phyloP scores from a whole-genome alignment of 2,329 filamentous ascomycete genomes.

The Cercospora sp. region DNA sequence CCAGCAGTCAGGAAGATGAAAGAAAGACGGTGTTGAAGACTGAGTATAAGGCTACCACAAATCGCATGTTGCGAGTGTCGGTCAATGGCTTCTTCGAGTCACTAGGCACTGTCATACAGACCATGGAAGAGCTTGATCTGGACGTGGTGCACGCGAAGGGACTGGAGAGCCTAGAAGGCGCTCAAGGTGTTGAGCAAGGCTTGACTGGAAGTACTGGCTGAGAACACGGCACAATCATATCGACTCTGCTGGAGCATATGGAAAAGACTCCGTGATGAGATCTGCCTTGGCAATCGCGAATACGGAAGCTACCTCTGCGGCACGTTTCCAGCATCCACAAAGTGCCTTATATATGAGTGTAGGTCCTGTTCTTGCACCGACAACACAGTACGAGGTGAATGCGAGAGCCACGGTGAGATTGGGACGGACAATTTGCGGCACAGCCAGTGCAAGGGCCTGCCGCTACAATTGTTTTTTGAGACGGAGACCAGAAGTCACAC shows the following conservation, averaged over 20 bases:
- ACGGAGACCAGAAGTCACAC: background rate
- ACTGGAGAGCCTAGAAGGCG: constrained; percentile 43
- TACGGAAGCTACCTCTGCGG: background rate
- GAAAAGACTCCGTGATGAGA: background rate
- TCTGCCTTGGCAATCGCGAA: background rate
- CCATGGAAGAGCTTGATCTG: constrained; percentile 86
- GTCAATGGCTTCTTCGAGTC: constrained; percentile 97
- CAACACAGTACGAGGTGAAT: background rate
- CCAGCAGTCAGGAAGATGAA: constrained; percentile 33
- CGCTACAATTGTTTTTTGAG: background rate
- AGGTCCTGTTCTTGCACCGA: background rate
- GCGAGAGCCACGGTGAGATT: background rate
- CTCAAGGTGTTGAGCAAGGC: constrained; percentile 42
- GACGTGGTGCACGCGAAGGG: constrained; percentile 66
- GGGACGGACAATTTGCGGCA: background rate
- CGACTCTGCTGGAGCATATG: background rate
- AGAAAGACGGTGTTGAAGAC: constrained; percentile 63
- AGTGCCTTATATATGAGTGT: background rate
- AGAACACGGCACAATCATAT: background rate
- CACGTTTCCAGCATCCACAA: background rate
- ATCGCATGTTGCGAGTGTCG: constrained; percentile 92
- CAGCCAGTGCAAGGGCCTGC: background rate
- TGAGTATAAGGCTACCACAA: constrained; percentile 83
- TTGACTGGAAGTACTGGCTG: constrained; percentile 36
- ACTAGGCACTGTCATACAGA: constrained; percentile 76